A percentile compares a stretch with the other conserved stretches of the same genome.
Evolutionary conservation across 805 yeast species (phyloP).

Genomic region (Barnettozyma sp.): DNA sequence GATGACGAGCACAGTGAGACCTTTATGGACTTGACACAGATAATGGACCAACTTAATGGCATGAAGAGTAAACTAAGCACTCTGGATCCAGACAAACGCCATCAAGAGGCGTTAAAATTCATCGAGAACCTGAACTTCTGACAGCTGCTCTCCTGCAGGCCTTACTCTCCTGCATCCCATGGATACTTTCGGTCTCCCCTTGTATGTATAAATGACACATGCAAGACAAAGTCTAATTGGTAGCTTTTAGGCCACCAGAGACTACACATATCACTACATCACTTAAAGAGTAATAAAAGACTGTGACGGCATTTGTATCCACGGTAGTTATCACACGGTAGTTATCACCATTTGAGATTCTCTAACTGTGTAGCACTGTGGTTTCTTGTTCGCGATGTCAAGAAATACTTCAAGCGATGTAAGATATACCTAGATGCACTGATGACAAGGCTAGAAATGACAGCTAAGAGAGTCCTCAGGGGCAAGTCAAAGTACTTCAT

Average conservation of each 20-base stretch:
- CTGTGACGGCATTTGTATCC: no score
- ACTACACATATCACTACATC: no score
- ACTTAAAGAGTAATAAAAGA: background rate
- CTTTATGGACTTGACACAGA: conserved; percentile 1
- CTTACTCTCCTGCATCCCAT: no score
- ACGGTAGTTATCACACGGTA: no score
- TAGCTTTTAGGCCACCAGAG: no score
- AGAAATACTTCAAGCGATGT: no score
- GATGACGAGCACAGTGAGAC: background rate
- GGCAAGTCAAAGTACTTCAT: background rate
- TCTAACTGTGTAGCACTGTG: conserved; percentile 19
- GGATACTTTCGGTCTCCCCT: no score
- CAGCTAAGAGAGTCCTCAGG: background rate
- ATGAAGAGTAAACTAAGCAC: conserved; percentile 1
- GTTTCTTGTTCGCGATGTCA: no score
- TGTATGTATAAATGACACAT: no score
- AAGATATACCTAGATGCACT: no score
- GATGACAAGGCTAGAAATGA: background rate
- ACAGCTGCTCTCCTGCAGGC: no score
- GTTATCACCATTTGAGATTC: conserved; percentile 5
- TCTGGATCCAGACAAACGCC: background rate
- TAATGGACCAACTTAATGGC: background rate
- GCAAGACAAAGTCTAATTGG: no score
- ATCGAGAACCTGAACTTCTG: conserved; percentile 1
- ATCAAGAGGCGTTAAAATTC: background rate